phyloP scores from a whole-genome alignment of 306 rosid genomes.

The Alnus rubra region DNA sequence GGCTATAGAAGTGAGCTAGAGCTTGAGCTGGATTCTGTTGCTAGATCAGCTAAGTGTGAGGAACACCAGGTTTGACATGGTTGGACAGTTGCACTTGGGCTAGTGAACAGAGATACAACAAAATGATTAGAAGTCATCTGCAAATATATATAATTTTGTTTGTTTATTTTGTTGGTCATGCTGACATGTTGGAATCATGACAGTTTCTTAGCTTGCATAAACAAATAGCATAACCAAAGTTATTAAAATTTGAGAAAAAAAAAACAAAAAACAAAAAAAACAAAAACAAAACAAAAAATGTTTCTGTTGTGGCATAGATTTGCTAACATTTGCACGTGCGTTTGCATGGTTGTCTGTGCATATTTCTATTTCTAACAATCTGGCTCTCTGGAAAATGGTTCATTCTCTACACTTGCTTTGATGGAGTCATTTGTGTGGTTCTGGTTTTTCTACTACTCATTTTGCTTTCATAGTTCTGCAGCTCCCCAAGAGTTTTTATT shows the following conservation, averaged over 20 bases:
- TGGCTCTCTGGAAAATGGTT: background rate
- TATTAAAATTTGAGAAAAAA: background rate
- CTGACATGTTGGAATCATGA: background rate
- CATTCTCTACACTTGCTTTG: background rate
- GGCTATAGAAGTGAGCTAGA: background rate
- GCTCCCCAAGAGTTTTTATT: background rate
- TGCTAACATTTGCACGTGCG: background rate
- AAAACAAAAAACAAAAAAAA: too few species aligned
- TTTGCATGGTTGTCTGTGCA: background rate
- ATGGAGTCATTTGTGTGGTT: background rate
- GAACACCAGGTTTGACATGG: background rate
- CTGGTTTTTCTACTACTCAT: background rate
- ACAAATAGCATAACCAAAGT: background rate
- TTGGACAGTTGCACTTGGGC: background rate
- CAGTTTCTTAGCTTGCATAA: background rate
- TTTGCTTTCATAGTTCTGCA: background rate
- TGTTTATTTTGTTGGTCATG: background rate
- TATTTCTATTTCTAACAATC: background rate
- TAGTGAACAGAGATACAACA: background rate
- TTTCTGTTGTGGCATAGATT: background rate
- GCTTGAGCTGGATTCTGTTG: constrained; percentile 2
- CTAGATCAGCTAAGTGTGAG: background rate
- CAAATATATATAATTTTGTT: background rate
- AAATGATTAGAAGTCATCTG: background rate
- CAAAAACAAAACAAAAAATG: background rate